Percentiles rank a stretch among this genome's conserved stretches.
Conservation (phyloP, 192 early-diverging fungal species). For the Anaeromyces robustus region DNA sequence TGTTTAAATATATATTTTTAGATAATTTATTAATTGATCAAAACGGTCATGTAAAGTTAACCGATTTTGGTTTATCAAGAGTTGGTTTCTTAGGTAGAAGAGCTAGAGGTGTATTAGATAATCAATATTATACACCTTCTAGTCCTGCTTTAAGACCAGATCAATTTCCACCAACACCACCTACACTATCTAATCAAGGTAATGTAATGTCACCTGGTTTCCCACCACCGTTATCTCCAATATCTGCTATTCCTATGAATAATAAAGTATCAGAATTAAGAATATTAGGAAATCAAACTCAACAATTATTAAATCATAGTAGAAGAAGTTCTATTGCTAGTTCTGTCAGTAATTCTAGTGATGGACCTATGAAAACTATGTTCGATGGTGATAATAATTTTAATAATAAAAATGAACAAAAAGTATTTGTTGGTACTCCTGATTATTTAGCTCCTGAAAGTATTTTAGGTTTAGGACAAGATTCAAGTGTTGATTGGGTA, state of each 20-base stretch:
- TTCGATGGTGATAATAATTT: slow-evolving; percentile 18
- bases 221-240: background rate
- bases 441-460: slow-evolving; percentile 80
- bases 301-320: background rate
- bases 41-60: slow-evolving; percentile 70
- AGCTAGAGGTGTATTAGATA: too few species aligned
- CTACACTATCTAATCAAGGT: background rate
- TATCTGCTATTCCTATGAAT: background rate
- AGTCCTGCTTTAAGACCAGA: background rate
- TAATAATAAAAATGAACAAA: slow-evolving; percentile 21
- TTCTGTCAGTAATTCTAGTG: slow-evolving; percentile 12
- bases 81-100: slow-evolving; percentile 64
- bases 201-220: background rate
- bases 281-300: slow-evolving; percentile 6
- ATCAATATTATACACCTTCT: slow-evolving; percentile 9
- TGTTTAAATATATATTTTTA: slow-evolving; percentile 56
- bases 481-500: slow-evolving; percentile 78
- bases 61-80: slow-evolving; percentile 73
- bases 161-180: background rate
- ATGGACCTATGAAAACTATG: slow-evolving; percentile 12
- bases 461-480: slow-evolving; percentile 69
- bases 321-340: slow-evolving; percentile 6
- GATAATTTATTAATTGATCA: slow-evolving; percentile 76
- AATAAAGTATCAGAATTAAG: background rate
- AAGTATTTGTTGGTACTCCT: slow-evolving; percentile 64